Percentiles rank a stretch among this genome's conserved stretches.
Evolutionary conservation across 2,329 filamentous ascomycete genomes (phyloP).

Genomic region (Aspergillus brasiliensis): DNA sequence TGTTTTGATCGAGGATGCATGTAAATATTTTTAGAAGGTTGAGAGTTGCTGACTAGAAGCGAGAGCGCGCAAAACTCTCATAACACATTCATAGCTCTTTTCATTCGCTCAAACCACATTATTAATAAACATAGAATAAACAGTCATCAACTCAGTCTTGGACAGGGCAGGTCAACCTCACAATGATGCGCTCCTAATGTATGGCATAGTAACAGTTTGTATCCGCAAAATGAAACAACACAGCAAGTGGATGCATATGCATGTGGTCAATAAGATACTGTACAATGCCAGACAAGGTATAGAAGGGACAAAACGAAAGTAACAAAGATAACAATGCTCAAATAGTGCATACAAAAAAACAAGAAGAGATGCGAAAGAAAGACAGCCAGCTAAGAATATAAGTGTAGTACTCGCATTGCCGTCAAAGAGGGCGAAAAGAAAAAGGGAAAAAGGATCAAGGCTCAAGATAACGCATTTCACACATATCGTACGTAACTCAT

Average conservation of each 20-base stretch:
- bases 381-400: neutral
- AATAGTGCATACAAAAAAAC: neutral
- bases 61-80: neutral
- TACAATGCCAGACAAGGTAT: neutral
- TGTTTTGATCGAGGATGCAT: neutral
- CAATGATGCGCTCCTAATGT: neutral
- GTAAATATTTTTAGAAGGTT: neutral
- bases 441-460: neutral
- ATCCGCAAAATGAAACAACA: constrained; percentile 2
- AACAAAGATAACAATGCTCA: neutral
- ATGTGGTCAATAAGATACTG: constrained; percentile 2
- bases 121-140: neutral
- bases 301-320: neutral
- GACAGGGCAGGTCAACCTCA: neutral
- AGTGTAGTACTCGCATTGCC: no score
- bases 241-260: constrained; percentile 3
- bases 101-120: neutral
- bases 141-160: neutral
- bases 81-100: neutral
- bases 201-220: neutral
- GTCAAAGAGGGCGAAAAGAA: neutral
- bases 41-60: neutral
- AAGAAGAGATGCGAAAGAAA: neutral
- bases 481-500: constrained; percentile 4
- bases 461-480: neutral